phyloP scores from a whole-genome alignment of 768 basidiomycete species.

The Hygrocybe coccinea region DNA sequence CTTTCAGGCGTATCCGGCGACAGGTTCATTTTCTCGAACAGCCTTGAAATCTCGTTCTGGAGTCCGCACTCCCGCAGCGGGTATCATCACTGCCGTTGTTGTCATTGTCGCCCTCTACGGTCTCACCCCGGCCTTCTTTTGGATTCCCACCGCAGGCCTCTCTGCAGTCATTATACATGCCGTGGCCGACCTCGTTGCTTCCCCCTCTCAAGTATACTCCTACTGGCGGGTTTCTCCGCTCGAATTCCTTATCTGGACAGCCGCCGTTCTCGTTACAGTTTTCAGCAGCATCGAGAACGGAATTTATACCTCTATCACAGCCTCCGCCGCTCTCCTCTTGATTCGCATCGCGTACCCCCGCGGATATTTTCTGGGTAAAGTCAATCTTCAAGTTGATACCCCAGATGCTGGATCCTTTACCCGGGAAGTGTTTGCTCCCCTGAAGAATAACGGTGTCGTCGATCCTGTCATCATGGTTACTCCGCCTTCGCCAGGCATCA shows the following conservation, averaged over 20 bases:
- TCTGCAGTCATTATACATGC: constrained; percentile 95
- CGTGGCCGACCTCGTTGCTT: constrained; percentile 81
- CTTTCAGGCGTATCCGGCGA: constrained; percentile 92
- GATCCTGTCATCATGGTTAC: constrained; percentile 68
- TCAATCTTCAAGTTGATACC: constrained; percentile 49
- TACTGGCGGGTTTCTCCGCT: constrained; percentile 95
- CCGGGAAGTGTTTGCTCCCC: constrained; percentile 83
- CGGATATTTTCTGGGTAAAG: constrained; percentile 86
- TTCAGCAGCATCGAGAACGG: constrained; percentile 95
- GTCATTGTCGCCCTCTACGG: constrained; percentile 95
- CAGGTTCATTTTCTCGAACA: constrained; percentile 97
- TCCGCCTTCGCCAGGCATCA: constrained; percentile 77
- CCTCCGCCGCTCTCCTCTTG: constrained; percentile 75
- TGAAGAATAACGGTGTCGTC: constrained; percentile 54
- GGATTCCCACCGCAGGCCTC: constrained; percentile 78
- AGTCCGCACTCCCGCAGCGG: constrained; percentile 92
- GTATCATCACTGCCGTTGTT: constrained; percentile 76
- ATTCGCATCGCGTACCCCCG: constrained; percentile 84
- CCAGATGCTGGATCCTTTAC: constrained; percentile 26
- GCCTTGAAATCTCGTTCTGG: constrained; percentile 95
- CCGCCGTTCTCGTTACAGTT: constrained; percentile 82
- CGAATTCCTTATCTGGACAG: constrained; percentile 85
- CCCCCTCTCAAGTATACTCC: constrained; percentile 69
- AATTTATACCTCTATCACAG: constrained; percentile 80
- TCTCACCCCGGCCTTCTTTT: constrained; percentile 87